Percentiles rank a stretch among this genome's conserved stretches.
phyloP scores from a whole-genome alignment of 306 rosid genomes.

The Medicago lupulina region DNA sequence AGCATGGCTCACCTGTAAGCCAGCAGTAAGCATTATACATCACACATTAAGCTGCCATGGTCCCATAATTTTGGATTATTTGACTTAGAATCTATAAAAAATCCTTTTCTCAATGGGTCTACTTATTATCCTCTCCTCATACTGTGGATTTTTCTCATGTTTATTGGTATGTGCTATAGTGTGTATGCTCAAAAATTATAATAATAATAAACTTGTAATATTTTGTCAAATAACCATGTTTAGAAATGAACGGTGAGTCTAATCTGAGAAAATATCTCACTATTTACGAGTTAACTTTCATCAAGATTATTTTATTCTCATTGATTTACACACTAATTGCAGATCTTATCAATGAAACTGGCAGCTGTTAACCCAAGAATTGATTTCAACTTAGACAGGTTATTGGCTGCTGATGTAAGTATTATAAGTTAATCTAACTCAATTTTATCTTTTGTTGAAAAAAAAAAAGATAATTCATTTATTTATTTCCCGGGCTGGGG shows the following conservation, averaged over 20 bases:
- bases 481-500: slow-evolving; percentile 7
- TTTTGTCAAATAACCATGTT: slow-evolving; percentile 15
- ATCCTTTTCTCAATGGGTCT: slow-evolving; percentile 1
- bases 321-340: slow-evolving; percentile 45
- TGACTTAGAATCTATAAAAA: slow-evolving; percentile 22
- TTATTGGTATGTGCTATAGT: neutral
- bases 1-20: slow-evolving; percentile 34
- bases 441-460: neutral
- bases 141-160: slow-evolving; percentile 30
- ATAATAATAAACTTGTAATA: slow-evolving; percentile 7
- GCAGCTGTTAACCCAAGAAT: slow-evolving; percentile 88
- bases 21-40: slow-evolving; percentile 3
- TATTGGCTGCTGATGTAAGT: slow-evolving; percentile 83
- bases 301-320: slow-evolving; percentile 41
- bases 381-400: slow-evolving; percentile 78
- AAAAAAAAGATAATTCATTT: neutral
- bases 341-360: slow-evolving; percentile 94
- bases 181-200: slow-evolving; percentile 8
- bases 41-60: slow-evolving; percentile 5
- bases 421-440: slow-evolving; percentile 8
- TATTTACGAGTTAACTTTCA: slow-evolving; percentile 31
- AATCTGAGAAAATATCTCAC: neutral
- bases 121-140: slow-evolving; percentile 1
- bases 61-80: slow-evolving; percentile 24
- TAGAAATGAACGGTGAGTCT: slow-evolving; percentile 9